Percentiles rank a stretch among this genome's conserved stretches.
Conservation (phyloP, 495 filamentous ascomycete species). For the Aspergillus asperescens region DNA sequence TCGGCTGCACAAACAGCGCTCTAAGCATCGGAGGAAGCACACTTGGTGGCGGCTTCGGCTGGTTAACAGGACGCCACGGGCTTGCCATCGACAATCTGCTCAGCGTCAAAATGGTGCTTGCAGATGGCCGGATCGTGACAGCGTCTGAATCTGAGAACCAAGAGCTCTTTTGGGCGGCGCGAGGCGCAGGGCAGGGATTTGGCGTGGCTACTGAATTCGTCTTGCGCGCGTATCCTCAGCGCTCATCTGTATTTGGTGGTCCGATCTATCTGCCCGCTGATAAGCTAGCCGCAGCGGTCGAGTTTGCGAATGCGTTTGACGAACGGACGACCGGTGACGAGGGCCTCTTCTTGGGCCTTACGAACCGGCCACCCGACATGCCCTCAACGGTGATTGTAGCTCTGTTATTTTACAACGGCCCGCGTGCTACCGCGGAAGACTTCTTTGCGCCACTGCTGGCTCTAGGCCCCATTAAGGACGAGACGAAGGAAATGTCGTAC, state of each 20-base stretch:
- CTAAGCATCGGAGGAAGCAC: slow-evolving; percentile 49
- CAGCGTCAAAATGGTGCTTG: slow-evolving; percentile 40
- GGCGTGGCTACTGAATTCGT: slow-evolving; percentile 38
- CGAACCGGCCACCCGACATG: slow-evolving; percentile 22
- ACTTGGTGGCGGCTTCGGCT: slow-evolving; percentile 50
- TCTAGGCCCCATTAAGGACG: background rate
- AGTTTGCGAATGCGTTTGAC: slow-evolving; percentile 35
- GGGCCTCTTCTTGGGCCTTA: slow-evolving; percentile 27
- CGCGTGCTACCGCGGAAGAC: slow-evolving; percentile 23
- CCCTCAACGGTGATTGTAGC: slow-evolving; percentile 21
- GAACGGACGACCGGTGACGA: slow-evolving; percentile 16
- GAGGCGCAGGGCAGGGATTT: slow-evolving; percentile 38
- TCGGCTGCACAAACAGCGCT: slow-evolving; percentile 49
- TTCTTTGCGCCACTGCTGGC: slow-evolving; percentile 31
- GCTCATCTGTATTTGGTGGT: slow-evolving; percentile 35
- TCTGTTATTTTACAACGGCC: slow-evolving; percentile 42
- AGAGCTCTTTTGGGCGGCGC: slow-evolving; percentile 42
- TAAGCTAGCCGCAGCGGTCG: slow-evolving; percentile 31
- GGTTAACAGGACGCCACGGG: slow-evolving; percentile 39
- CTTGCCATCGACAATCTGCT: slow-evolving; percentile 46
- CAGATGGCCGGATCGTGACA: slow-evolving; percentile 36
- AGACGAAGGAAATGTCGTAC: background rate
- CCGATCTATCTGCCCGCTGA: slow-evolving; percentile 32
- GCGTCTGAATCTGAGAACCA: slow-evolving; percentile 25
- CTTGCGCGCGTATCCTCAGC: slow-evolving; percentile 31